phyloP scores from a whole-genome alignment of 176 grass and related monocot species.

The Zea mays region Zm-B73-REFERENCE-NAM-5.0 NC_050096.1:12296001-12296500 shows the following conservation, averaged over 20 bases:
- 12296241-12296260: constrained; percentile 95
- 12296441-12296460: constrained; percentile 54
- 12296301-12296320: constrained; percentile 59
- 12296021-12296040: background rate
- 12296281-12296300: constrained; percentile 88
- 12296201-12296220: constrained; percentile 51
- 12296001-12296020: constrained; percentile 13
- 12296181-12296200: constrained; percentile 81
- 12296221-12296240: constrained; percentile 68
- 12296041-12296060: background rate
- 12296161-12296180: constrained; percentile 96
- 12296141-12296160: constrained; percentile 82
- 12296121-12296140: constrained; percentile 91
- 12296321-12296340: constrained; percentile 28
- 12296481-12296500: constrained; percentile 33
- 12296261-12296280: constrained; percentile 91
- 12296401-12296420: constrained; percentile 76
- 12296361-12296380: constrained; percentile 53
- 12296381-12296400: constrained; percentile 86
- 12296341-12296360: background rate
- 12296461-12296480: constrained; percentile 36
- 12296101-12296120: constrained; percentile 84
- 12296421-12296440: constrained; percentile 87
- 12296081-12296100: constrained; percentile 20
- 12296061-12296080: constrained; percentile 16